Evolutionary conservation across 306 rosid genomes (phyloP).

Genomic region (Malus orientalis): DNA sequence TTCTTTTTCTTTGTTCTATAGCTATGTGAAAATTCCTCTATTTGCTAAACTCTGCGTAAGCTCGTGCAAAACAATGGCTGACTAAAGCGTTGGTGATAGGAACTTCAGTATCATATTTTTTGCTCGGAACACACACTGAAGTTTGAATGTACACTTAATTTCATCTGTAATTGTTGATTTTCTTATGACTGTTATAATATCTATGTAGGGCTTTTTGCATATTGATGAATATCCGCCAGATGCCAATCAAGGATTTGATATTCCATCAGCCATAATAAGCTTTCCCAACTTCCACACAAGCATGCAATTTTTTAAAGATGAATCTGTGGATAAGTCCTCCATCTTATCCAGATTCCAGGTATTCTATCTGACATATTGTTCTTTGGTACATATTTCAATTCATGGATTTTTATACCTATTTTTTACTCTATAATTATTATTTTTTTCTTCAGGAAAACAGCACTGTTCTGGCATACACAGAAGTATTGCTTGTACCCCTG

Average conservation of each 20-base stretch:
- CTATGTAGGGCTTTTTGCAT: conserved; percentile 77
- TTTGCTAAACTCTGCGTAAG: not conserved
- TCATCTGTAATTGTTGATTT: conserved; percentile 3
- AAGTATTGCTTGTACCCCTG: conserved; percentile 83
- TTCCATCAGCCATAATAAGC: conserved; percentile 89
- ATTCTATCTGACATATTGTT: not conserved
- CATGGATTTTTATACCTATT: not conserved
- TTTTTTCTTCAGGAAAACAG: conserved; percentile 44
- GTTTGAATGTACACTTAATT: conserved; percentile 9
- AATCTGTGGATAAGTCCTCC: conserved; percentile 45
- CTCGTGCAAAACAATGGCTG: not conserved
- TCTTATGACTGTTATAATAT: conserved; percentile 11
- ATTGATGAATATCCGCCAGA: conserved; percentile 95
- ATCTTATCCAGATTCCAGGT: conserved; percentile 74
- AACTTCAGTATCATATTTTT: not conserved
- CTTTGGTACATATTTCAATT: not conserved
- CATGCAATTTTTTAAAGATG: conserved; percentile 37
- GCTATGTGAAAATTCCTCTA: not conserved
- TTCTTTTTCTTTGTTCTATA: not conserved
- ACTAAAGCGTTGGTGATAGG: not conserved
- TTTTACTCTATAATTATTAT: conserved; percentile 5
- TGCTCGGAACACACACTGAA: conserved; percentile 2
- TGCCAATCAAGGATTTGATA: conserved; percentile 94
- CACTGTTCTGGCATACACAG: conserved; percentile 66
- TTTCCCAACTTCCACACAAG: conserved; percentile 63